phyloP scores from a whole-genome alignment of 805 yeast species.

The Cyberlindnera xylosilytica region DNA sequence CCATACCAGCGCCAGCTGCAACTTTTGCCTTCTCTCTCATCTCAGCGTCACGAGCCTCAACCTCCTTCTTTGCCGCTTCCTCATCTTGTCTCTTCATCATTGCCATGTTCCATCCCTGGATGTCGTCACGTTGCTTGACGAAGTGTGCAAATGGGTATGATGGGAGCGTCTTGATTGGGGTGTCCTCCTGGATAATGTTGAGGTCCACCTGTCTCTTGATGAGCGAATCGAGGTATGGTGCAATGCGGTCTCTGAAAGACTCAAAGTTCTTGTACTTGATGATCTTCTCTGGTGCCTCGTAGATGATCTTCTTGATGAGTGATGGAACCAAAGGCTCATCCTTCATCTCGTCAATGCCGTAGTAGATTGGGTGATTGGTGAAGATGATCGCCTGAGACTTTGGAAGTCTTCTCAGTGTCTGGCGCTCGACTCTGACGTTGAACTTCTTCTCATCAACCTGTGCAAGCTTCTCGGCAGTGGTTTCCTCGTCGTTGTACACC shows the following conservation, averaged over 20 bases:
- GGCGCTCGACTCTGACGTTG: conserved; percentile 70
- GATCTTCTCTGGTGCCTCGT: conserved; percentile 65
- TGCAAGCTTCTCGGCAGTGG: conserved; percentile 39
- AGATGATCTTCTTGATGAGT: conserved; percentile 55
- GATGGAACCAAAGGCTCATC: conserved; percentile 77
- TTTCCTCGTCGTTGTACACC: conserved; percentile 46
- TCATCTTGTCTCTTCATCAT: conserved; percentile 27
- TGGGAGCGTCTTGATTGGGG: conserved; percentile 55
- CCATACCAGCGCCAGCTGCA: not conserved
- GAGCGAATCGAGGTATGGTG: conserved; percentile 53
- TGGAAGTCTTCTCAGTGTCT: conserved; percentile 66
- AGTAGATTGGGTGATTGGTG: conserved; percentile 76
- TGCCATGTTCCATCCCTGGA: conserved; percentile 39
- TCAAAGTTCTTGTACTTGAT: conserved; percentile 62
- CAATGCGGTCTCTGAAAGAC: conserved; percentile 54
- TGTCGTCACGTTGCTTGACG: conserved; percentile 34
- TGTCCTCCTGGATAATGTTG: conserved; percentile 52
- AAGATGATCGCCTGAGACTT: conserved; percentile 62
- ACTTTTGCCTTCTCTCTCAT: not conserved
- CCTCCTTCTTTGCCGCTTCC: conserved; percentile 8
- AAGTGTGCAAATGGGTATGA: conserved; percentile 65
- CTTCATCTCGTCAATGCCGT: conserved; percentile 75
- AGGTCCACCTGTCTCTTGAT: conserved; percentile 55
- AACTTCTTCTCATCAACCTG: conserved; percentile 48
- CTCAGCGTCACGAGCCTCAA: conserved; percentile 9